These are phyloP conservation scores for Amanita pallidorosea DNA, from an alignment of 768 basidiomycete species.

Conservation along the genomic window DNA sequence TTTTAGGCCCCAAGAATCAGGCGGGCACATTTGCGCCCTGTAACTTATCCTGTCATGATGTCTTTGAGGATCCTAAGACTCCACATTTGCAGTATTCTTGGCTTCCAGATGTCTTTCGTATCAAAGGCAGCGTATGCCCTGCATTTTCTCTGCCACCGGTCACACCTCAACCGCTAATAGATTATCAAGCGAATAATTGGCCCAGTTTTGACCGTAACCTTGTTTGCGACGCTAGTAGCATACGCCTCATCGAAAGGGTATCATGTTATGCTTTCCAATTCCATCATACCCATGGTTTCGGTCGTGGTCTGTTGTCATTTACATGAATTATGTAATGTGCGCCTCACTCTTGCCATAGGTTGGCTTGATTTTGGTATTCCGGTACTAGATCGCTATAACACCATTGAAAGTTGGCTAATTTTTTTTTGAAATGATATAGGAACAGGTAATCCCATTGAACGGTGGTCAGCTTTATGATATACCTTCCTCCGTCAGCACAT, in stretches of 20 bases:
- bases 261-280: constrained; percentile 60
- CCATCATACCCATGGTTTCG: constrained; percentile 78
- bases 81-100: constrained; percentile 57
- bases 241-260: constrained; percentile 51
- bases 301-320: constrained; percentile 61
- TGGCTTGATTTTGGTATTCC: constrained; percentile 81
- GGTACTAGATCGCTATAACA: constrained; percentile 26
- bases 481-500: constrained; percentile 38
- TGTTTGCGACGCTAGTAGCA: constrained; percentile 55
- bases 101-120: constrained; percentile 78
- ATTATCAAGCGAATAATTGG: constrained; percentile 65
- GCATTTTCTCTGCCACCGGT: background rate
- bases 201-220: constrained; percentile 75
- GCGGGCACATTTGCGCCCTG: constrained; percentile 45
- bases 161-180: constrained; percentile 22
- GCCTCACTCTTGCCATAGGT: constrained; percentile 34
- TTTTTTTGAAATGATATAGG: constrained; percentile 21
- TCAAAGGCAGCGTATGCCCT: constrained; percentile 68
- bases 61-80: background rate
- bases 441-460: constrained; percentile 38
- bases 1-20: constrained; percentile 32
- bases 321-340: background rate
- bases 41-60: constrained; percentile 8
- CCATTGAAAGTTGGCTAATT: background rate
- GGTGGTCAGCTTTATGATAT: background rate